These are phyloP conservation scores for Bifiguratus adelaidae DNA, from an alignment of 192 early-diverging fungal genomes.

Conservation along the genomic window DNA sequence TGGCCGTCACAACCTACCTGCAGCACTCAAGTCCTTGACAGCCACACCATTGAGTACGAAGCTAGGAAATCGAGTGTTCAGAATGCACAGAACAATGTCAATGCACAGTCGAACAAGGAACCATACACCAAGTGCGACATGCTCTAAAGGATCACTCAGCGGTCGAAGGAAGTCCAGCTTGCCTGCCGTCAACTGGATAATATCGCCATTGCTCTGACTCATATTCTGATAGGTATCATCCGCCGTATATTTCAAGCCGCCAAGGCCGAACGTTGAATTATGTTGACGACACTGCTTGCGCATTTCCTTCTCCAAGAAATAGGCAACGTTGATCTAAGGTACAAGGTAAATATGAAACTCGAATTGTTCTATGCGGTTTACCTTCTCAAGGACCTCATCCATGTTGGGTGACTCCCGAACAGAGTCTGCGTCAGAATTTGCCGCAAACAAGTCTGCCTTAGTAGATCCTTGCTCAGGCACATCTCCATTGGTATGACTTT, in stretches of 20 bases:
- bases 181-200: neutral
- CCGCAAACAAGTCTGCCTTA: neutral
- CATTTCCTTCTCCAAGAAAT: conserved; percentile 33
- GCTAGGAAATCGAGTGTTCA: conserved; percentile 48
- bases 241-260: neutral
- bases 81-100: conserved; percentile 38
- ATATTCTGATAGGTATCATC: neutral
- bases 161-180: neutral
- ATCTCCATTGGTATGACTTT: too few species aligned
- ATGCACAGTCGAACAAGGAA: conserved; percentile 41
- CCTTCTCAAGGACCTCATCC: conserved; percentile 41
- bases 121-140: conserved; percentile 19
- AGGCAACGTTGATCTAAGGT: conserved; percentile 52
- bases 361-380: conserved; percentile 8
- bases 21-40: conserved; percentile 60
- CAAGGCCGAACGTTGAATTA: neutral
- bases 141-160: conserved; percentile 14
- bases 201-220: neutral
- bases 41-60: conserved; percentile 52
- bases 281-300: neutral
- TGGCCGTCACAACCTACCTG: conserved; percentile 22
- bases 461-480: conserved; percentile 9
- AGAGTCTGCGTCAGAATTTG: neutral
- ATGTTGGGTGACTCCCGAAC: conserved; percentile 14
- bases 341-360: neutral